Conservation (phyloP, 2,329 filamentous ascomycete species). For the Ascochyta lentis region DNA sequence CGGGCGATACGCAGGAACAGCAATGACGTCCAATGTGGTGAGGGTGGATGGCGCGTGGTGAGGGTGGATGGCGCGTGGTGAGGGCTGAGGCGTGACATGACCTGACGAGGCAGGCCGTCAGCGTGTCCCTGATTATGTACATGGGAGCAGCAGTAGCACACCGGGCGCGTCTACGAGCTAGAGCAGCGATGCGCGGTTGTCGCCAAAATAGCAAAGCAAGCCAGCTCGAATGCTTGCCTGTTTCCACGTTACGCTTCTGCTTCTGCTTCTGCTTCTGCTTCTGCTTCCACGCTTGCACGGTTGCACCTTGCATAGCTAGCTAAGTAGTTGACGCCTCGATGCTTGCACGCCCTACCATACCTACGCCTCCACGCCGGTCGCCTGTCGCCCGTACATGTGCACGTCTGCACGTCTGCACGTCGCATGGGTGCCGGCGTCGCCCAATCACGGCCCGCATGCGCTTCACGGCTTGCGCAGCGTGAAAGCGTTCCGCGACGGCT, state of each 20-base stretch:
- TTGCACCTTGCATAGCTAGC: too few relatives aligned
- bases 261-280: too few relatives aligned
- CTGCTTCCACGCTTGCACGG: too few relatives aligned
- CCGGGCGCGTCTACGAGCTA: constrained; percentile 18
- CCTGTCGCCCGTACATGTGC: neutral
- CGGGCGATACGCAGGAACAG: constrained; percentile 36
- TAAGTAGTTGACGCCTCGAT: too few relatives aligned
- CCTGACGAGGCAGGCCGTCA: too few relatives aligned
- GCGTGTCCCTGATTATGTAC: too few relatives aligned
- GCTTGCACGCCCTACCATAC: too few relatives aligned
- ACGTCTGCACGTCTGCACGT: neutral
- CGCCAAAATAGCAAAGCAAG: constrained; percentile 29
- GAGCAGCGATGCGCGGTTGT: constrained; percentile 31
- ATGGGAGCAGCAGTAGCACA: neutral
- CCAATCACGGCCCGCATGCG: constrained; percentile 13
- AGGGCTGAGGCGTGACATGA: neutral
- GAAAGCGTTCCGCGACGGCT: constrained; percentile 33
- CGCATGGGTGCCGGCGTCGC: neutral
- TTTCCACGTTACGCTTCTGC: too few relatives aligned
- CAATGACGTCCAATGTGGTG: constrained; percentile 7
- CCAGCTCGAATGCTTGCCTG: too few relatives aligned
- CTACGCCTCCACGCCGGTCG: too few relatives aligned
- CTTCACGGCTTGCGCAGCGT: constrained; percentile 18
- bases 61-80: neutral
- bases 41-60: neutral